Evolutionary conservation across 164 flowering plant species (phyloP), one percentile per base, ranked within the genome.

Genomic region (Magnolia officinalis): DNA sequence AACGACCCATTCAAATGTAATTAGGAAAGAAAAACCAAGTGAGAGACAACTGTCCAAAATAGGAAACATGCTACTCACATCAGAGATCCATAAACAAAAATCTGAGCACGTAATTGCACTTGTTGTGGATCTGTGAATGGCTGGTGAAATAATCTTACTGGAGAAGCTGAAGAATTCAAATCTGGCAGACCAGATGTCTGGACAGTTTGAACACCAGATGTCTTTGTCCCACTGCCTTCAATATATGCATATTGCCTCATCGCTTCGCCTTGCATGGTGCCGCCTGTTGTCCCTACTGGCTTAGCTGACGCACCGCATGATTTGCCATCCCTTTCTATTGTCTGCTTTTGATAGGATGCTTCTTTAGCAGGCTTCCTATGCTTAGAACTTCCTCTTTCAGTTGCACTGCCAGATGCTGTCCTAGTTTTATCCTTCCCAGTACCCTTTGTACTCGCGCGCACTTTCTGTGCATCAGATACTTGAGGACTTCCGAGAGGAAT

Each of bases 71-170:
- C 55, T 8, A 86, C 99, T 88, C 81, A 96, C 99, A 96, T 94
- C 55, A 96, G 79, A 79, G 98, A 92, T 79, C 99, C 99, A 87
- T 96, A 96, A 67, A 96, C 99, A 89, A 93, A 89, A 13, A 96
- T 96, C 87, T 96, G 99, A 23, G 99, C 98, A 78, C 99, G 98
- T 80, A 96, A 82, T 83, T 96, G 97, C 81, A 94, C 91, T 92
- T 96, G 99, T 76, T 96, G 99, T 68, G 83, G 70, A 83, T 92
- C 98, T 16, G 95, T 88, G 72, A 95, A 73, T n/a, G 76, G 77
- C 64, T 90, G 98, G n/a, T 87, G 96, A 81, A 87, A 85, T 23
- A 83, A 70, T 61, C 82, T 61, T 58, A 88, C 78, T 20, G 86
- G 67, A 76, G 88, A 80, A 79, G 85, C 86, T 24, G 93, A 86